Conservation (phyloP, 2,329 filamentous ascomycete species). For the Ophiostoma quercus region DNA sequence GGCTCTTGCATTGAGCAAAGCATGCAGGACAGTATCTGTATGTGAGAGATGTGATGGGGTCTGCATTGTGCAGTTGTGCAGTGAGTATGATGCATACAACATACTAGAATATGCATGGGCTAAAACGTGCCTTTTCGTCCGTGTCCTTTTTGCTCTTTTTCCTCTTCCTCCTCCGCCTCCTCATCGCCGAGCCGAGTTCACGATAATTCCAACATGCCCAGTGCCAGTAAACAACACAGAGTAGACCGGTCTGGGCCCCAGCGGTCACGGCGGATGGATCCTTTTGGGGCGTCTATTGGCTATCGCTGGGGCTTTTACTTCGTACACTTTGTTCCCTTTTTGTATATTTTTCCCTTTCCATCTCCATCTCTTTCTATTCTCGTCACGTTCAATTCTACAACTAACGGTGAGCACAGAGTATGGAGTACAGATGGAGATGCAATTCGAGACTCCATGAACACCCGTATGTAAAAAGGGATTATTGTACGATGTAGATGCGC, state of each 20-base stretch:
- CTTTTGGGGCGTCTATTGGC: neutral
- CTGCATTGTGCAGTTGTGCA: neutral
- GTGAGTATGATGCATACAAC: neutral
- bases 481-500: neutral
- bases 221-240: neutral
- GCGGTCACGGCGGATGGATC: neutral
- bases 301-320: no score
- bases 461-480: constrained; percentile 1
- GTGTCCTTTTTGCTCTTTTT: no score
- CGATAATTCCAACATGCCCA: neutral
- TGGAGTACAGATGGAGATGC: neutral
- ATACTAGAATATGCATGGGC: neutral
- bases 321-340: no score
- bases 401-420: neutral
- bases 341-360: no score
- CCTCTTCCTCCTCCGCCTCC: neutral
- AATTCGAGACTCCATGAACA: neutral
- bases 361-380: neutral
- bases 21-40: neutral
- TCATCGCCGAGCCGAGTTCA: constrained; percentile 6
- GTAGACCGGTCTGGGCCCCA: constrained; percentile 8
- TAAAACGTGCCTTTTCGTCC: neutral
- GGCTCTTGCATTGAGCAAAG: neutral
- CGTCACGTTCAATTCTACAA: neutral
- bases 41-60: neutral